Evolutionary conservation across 495 filamentous ascomycete genomes (phyloP).

Genomic region (Aspergillus bridgeri): DNA sequence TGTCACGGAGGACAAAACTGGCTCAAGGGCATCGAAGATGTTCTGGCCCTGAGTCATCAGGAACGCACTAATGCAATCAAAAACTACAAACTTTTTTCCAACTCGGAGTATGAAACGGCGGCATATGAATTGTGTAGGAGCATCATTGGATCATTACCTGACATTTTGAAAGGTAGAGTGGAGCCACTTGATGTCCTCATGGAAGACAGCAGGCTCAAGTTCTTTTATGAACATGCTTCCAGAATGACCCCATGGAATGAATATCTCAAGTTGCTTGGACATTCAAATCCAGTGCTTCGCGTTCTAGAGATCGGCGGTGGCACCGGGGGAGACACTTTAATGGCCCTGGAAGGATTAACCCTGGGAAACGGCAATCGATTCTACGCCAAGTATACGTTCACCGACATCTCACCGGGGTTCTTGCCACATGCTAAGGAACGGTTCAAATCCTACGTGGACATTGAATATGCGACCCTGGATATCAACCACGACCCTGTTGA

Average conservation of each 20-base stretch:
- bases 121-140: not conserved
- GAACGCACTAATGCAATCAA: not conserved
- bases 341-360: constrained; percentile 24
- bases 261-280: constrained; percentile 16
- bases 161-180: not conserved
- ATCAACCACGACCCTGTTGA: constrained; percentile 34
- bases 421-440: constrained; percentile 43
- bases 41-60: not conserved
- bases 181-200: not conserved
- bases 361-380: constrained; percentile 2
- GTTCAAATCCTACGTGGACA: constrained; percentile 33
- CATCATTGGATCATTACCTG: not conserved
- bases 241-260: not conserved
- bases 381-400: constrained; percentile 25
- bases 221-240: not conserved
- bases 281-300: constrained; percentile 15
- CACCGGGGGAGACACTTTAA: constrained; percentile 36
- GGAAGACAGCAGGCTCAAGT: not conserved
- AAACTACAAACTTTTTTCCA: not conserved
- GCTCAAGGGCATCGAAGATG: not conserved
- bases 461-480: constrained; percentile 40
- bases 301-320: constrained; percentile 49
- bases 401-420: constrained; percentile 43
- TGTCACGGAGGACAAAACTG: not conserved
- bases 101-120: not conserved